These are phyloP conservation scores for Leccinum fuscescens DNA, from an alignment of 1,284 basidiomycete genomes.

Conservation along the genomic window DNA sequence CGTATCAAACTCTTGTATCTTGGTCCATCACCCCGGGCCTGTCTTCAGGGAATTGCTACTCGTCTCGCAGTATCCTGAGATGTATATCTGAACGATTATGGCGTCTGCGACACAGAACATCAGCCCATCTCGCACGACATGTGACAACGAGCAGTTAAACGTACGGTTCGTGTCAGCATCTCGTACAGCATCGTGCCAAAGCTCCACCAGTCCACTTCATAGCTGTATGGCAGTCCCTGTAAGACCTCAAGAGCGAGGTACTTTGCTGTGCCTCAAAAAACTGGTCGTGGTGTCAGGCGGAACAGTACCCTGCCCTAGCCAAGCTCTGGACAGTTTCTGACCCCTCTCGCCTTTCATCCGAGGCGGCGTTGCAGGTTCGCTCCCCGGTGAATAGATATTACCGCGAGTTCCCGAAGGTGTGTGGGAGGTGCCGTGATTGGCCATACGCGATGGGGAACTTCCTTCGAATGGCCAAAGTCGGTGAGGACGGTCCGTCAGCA, in stretches of 20 bases:
- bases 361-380: conserved; percentile 54
- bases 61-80: conserved; percentile 83
- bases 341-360: conserved; percentile 68
- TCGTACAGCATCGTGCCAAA: conserved; percentile 97
- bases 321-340: conserved; percentile 48
- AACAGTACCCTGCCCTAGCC: conserved; percentile 51
- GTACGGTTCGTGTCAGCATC: conserved; percentile 86
- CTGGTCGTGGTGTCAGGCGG: conserved; percentile 66
- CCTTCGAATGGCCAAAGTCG: conserved; percentile 91
- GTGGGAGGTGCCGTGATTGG: conserved; percentile 51
- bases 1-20: conserved; percentile 95
- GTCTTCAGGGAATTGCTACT: conserved; percentile 86
- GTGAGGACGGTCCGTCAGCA: conserved; percentile 89
- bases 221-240: conserved; percentile 86
- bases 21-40: conserved; percentile 74
- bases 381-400: conserved; percentile 51
- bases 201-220: conserved; percentile 97
- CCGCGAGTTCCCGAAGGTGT: conserved; percentile 50
- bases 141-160: conserved; percentile 33
- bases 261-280: conserved; percentile 90
- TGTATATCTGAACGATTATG: conserved; percentile 95
- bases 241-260: conserved; percentile 95
- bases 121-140: conserved; percentile 15
- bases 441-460: conserved; percentile 62
- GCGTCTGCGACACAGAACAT: conserved; percentile 57